Evolutionary conservation across 1,139 yeast species (phyloP).

Genomic region (Eremothecium gossypii): DNA sequence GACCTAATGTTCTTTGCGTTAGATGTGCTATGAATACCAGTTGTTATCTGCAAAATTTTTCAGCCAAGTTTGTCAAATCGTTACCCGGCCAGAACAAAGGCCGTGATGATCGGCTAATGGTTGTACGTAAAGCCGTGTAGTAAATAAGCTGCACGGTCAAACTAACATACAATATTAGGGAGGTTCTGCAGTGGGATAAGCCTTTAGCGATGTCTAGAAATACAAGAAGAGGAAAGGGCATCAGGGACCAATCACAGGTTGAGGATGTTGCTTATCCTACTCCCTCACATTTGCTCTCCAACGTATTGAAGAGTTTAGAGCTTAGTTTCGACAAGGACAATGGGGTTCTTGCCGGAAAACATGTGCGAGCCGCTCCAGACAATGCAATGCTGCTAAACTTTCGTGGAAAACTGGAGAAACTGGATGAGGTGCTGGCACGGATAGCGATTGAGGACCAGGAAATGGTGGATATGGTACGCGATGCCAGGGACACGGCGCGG

Average conservation of each 20-base stretch:
- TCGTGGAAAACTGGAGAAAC: slow-evolving; percentile 39
- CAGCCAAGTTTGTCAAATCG: too few relatives aligned
- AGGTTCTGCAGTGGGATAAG: not conserved
- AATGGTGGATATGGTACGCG: slow-evolving; percentile 15
- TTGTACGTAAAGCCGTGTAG: too few relatives aligned
- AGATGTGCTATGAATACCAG: too few relatives aligned
- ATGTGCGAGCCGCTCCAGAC: slow-evolving; percentile 40
- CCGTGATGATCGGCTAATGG: too few relatives aligned
- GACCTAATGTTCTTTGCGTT: too few relatives aligned
- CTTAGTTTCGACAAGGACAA: slow-evolving; percentile 49
- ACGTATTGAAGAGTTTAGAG: slow-evolving; percentile 44
- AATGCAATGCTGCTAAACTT: slow-evolving; percentile 39
- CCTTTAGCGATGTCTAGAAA: slow-evolving; percentile 15
- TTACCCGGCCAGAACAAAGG: too few relatives aligned
- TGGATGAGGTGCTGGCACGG: slow-evolving; percentile 41
- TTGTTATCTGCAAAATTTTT: too few relatives aligned
- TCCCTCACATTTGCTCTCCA: slow-evolving; percentile 37
- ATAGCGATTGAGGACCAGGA: slow-evolving; percentile 40
- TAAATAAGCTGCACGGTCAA: too few relatives aligned
- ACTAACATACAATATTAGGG: too few relatives aligned
- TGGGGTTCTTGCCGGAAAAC: slow-evolving; percentile 54
- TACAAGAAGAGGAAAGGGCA: slow-evolving; percentile 19
- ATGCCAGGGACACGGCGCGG: slow-evolving; percentile 13
- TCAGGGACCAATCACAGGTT: slow-evolving; percentile 11
- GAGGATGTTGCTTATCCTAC: slow-evolving; percentile 15